Percentiles rank a stretch among this genome's conserved stretches.
phyloP scores from a whole-genome alignment of 441 rosid genomes.

The Biscutella auriculata region DNA sequence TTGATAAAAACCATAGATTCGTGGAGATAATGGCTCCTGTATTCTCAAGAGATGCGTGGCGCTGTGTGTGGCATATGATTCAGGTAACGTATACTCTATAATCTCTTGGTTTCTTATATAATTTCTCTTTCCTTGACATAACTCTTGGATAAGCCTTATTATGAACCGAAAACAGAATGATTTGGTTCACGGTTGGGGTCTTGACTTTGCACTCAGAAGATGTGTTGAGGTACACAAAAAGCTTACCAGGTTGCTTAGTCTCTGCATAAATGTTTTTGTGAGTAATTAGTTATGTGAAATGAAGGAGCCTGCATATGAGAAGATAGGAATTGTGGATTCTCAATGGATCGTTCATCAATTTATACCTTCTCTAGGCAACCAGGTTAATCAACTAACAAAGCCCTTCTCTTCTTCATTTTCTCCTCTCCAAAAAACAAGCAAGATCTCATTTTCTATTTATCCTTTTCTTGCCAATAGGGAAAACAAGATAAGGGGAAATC shows the following conservation, averaged over 20 bases:
- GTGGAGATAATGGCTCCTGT: conserved; percentile 99
- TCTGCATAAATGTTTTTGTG: not conserved
- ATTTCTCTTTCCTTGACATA: not conserved
- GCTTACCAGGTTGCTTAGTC: not conserved
- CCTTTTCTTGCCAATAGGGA: conserved; percentile 32
- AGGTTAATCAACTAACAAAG: conserved; percentile 30
- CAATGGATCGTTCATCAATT: conserved; percentile 96
- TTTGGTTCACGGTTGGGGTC: conserved; percentile 99
- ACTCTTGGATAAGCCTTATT: not conserved
- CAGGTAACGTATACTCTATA: conserved; percentile 39
- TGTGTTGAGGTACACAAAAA: conserved; percentile 64
- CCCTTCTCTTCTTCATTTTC: not conserved
- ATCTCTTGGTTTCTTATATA: not conserved
- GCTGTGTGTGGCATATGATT: conserved; percentile 95
- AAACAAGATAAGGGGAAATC: conserved; percentile 46
- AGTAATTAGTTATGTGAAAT: not conserved
- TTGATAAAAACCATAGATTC: conserved; percentile 41
- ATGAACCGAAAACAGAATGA: conserved; percentile 55
- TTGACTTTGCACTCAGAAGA: conserved; percentile 84
- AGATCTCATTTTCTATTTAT: not conserved
- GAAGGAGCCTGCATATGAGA: conserved; percentile 89
- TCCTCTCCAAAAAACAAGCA: not conserved
- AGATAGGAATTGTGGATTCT: conserved; percentile 93
- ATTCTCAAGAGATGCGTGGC: conserved; percentile 89
- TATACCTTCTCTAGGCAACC: conserved; percentile 83